Conservation (phyloP, 163 green algal species). For the Coccomyxa subellipsoidea region DNA sequence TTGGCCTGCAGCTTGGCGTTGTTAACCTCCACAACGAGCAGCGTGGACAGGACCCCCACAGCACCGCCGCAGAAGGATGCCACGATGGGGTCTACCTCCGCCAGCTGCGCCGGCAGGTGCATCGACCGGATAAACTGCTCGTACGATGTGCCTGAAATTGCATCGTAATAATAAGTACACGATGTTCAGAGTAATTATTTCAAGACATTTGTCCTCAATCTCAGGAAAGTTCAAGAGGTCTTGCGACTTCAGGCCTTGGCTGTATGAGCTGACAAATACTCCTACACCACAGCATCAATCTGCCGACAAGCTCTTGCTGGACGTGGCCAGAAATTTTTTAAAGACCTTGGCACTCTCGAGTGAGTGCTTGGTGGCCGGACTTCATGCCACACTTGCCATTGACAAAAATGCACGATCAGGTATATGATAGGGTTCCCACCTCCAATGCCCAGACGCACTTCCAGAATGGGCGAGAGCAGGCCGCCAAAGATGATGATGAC, state of each 20-base stretch:
- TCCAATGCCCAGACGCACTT: slow-evolving; percentile 90
- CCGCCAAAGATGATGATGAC: slow-evolving; percentile 92
- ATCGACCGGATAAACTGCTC: slow-evolving; percentile 85
- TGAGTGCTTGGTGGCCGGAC: too few species aligned
- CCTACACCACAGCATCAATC: too few species aligned
- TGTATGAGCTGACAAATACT: too few species aligned
- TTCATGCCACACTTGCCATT: too few species aligned
- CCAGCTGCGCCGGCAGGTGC: slow-evolving; percentile 89
- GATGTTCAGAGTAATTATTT: neutral
- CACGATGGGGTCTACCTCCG: slow-evolving; percentile 95
- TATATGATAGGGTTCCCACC: slow-evolving; percentile 47
- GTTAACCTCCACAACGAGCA: slow-evolving; percentile 95
- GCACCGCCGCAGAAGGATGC: slow-evolving; percentile 95
- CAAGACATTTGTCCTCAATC: too few species aligned
- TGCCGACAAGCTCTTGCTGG: too few species aligned
- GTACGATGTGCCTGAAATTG: slow-evolving; percentile 65
- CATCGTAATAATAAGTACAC: neutral
- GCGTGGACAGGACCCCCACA: slow-evolving; percentile 88
- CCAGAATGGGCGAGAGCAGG: slow-evolving; percentile 84
- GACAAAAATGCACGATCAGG: too few species aligned
- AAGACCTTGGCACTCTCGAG: too few species aligned
- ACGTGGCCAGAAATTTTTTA: too few species aligned
- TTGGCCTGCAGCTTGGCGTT: slow-evolving; percentile 87
- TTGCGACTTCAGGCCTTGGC: too few species aligned
- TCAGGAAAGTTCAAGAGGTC: too few species aligned